Conservation (phyloP, 1,284 basidiomycete genomes). For the Leccinum ambiguum region DNA sequence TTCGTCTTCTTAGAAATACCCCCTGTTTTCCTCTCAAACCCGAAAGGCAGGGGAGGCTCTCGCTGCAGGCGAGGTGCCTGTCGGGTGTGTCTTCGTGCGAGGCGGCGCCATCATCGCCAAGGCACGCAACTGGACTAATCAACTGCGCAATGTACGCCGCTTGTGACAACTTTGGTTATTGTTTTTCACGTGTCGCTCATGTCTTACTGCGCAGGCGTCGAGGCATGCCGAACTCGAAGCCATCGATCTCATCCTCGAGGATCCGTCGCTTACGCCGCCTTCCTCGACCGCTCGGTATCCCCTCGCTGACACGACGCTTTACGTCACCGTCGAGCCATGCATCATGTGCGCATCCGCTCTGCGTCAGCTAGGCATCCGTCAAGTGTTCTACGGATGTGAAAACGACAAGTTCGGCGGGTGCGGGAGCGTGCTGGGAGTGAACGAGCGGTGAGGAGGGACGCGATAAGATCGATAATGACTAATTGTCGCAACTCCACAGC, state of each 20-base stretch:
- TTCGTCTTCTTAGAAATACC: neutral
- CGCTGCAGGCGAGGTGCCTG: conserved; percentile 86
- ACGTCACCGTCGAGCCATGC: conserved; percentile 99
- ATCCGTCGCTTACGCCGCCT: conserved; percentile 55
- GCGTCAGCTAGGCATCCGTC: conserved; percentile 88
- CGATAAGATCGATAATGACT: conserved; percentile 12
- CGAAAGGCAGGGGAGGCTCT: conserved; percentile 83
- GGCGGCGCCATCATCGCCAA: conserved; percentile 75
- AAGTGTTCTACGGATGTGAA: conserved; percentile 92
- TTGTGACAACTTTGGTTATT: neutral
- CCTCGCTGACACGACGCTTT: conserved; percentile 81
- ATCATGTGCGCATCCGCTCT: conserved; percentile 98
- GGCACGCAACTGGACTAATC: conserved; percentile 94
- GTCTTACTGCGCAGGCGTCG: conserved; percentile 68
- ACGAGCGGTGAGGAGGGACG: conserved; percentile 58
- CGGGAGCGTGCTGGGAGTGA: conserved; percentile 91
- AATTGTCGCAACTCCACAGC: conserved; percentile 35
- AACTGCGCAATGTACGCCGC: conserved; percentile 79
- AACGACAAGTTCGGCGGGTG: conserved; percentile 98
- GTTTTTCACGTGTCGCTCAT: neutral
- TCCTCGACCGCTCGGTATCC: conserved; percentile 48
- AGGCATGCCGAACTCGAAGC: conserved; percentile 98
- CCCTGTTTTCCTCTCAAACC: conserved; percentile 5
- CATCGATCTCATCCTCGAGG: conserved; percentile 84
- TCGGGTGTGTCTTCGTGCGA: conserved; percentile 95